Evolutionary conservation across 192 early-diverging fungal species (phyloP).

Genomic region (Gamsiella multidivaricata): DNA sequence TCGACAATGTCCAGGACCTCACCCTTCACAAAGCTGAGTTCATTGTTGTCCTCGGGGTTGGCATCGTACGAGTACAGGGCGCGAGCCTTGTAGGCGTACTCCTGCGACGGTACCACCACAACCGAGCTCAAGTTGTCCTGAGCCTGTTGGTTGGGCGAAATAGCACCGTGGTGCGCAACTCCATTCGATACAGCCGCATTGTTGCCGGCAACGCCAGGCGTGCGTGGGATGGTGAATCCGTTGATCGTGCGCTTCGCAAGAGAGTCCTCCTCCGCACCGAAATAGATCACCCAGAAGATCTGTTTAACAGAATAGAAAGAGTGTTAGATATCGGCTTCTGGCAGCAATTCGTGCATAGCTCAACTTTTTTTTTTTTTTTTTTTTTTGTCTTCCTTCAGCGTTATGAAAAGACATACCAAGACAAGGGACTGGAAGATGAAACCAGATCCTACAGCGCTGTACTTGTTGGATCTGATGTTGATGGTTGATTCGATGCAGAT

Average conservation of each 20-base stretch:
- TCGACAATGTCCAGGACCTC: constrained; percentile 88
- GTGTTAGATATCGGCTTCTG: constrained; percentile 8
- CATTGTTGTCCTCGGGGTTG: constrained; percentile 91
- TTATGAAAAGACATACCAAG: constrained; percentile 30
- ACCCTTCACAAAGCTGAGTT: constrained; percentile 89
- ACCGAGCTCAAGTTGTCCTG: constrained; percentile 51
- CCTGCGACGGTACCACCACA: constrained; percentile 57
- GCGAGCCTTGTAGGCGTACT: constrained; percentile 69
- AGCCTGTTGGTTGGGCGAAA: constrained; percentile 38
- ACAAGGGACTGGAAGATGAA: constrained; percentile 53
- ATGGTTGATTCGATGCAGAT: constrained; percentile 6
- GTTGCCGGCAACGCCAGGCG: constrained; percentile 24
- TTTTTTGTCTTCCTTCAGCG: neutral
- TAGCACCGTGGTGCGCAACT: constrained; percentile 54
- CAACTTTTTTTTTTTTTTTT: neutral
- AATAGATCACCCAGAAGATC: constrained; percentile 76
- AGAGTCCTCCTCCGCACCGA: constrained; percentile 73
- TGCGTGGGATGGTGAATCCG: constrained; percentile 34
- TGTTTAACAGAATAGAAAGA: constrained; percentile 37
- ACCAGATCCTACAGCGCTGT: constrained; percentile 45
- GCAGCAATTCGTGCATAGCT: neutral
- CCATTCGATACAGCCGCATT: constrained; percentile 47
- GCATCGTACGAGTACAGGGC: constrained; percentile 87
- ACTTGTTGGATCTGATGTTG: neutral
- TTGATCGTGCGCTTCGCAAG: constrained; percentile 46